A percentile compares a stretch with the other conserved stretches of the same genome.
Conservation (phyloP, 441 rosid species). For the Corymbia citriodora region DNA sequence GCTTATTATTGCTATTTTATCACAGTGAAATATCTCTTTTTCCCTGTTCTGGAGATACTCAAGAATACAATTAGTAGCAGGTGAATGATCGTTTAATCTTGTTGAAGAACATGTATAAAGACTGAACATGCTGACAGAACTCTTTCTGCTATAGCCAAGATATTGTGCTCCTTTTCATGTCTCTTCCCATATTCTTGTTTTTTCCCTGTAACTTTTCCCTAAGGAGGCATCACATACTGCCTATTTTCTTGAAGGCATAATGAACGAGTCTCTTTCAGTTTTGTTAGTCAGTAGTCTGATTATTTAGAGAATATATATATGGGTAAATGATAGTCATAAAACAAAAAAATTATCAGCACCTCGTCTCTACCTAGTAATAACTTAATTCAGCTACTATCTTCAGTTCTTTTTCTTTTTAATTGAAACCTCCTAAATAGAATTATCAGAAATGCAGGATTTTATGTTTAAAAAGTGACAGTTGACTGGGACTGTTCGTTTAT, state of each 20-base stretch:
- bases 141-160: background rate
- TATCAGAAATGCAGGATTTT: background rate
- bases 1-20: background rate
- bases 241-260: background rate
- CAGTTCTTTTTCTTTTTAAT: background rate
- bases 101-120: background rate
- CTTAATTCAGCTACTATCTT: background rate
- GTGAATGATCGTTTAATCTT: background rate
- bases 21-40: background rate
- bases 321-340: background rate
- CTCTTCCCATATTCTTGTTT: background rate
- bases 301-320: background rate
- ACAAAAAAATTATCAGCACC: background rate
- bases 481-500: background rate
- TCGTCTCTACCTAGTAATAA: background rate
- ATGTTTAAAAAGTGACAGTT: background rate
- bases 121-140: background rate
- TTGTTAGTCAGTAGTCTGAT: background rate
- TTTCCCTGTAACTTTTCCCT: background rate
- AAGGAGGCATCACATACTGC: background rate
- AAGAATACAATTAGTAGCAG: background rate
- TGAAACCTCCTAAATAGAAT: background rate
- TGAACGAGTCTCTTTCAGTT: background rate
- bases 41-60: background rate
- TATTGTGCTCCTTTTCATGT: background rate